Conservation (phyloP, 2,329 filamentous ascomycete genomes). For the Ophiostoma populinum region DNA sequence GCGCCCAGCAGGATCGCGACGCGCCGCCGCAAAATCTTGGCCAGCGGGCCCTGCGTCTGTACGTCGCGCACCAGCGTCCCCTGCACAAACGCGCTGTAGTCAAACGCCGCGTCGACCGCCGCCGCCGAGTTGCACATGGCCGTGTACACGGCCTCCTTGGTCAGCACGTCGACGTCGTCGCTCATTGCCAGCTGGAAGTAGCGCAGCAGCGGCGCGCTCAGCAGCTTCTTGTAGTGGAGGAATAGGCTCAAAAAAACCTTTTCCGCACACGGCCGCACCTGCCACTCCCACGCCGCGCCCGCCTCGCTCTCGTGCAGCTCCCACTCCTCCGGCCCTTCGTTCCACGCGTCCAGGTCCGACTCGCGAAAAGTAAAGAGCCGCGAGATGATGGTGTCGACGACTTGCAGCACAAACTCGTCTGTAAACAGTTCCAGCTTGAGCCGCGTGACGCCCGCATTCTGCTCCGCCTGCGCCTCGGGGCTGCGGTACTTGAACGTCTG, state of each 20-base stretch:
- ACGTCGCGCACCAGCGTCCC: conserved; percentile 64
- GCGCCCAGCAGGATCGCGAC: conserved; percentile 79
- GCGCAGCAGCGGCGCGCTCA: conserved; percentile 60
- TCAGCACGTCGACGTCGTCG: conserved; percentile 48
- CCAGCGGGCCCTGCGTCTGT: conserved; percentile 42
- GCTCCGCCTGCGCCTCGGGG: conserved; percentile 57
- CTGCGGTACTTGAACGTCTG: conserved; percentile 75
- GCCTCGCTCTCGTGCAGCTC: conserved; percentile 76
- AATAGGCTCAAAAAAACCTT: conserved; percentile 86
- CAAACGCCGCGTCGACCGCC: conserved; percentile 54
- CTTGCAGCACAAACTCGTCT: conserved; percentile 57
- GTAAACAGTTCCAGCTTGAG: conserved; percentile 63
- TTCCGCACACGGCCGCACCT: conserved; percentile 81
- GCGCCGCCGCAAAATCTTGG: conserved; percentile 70
- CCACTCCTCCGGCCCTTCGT: conserved; percentile 91
- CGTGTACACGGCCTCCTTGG: conserved; percentile 89
- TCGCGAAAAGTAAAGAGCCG: conserved; percentile 77
- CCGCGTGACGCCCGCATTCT: conserved; percentile 47
- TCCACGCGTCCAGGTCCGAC: conserved; percentile 78
- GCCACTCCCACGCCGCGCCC: conserved; percentile 78
- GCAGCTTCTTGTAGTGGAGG: conserved; percentile 68
- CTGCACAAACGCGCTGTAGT: conserved; percentile 68
- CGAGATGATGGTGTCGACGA: conserved; percentile 72
- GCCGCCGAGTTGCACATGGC: conserved; percentile 75
- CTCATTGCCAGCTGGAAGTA: conserved; percentile 70